phyloP scores from a whole-genome alignment of 2,329 filamentous ascomycete genomes.

The Chrysosporium keratinophilum region DNA sequence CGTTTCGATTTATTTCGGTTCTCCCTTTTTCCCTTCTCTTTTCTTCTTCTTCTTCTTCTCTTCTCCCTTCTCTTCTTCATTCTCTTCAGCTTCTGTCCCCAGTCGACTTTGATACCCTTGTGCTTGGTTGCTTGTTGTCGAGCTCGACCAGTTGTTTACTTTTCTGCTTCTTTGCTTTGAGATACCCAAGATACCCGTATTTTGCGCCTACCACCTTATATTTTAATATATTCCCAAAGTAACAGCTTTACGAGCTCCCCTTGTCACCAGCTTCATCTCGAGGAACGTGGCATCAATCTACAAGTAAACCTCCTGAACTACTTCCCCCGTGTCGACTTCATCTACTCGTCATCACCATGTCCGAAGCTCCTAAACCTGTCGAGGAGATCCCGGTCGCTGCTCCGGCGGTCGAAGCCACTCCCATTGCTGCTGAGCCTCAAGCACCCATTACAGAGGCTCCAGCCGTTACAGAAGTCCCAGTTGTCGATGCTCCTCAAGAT shows the following conservation, averaged over 20 bases:
- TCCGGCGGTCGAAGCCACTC: slow-evolving; percentile 21
- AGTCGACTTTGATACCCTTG: slow-evolving; percentile 30
- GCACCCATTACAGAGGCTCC: slow-evolving; percentile 28
- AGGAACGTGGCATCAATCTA: too few relatives aligned
- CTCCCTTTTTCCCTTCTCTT: slow-evolving; percentile 18
- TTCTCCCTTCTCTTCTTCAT: slow-evolving; percentile 18
- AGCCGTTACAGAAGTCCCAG: slow-evolving; percentile 31
- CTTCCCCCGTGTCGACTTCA: slow-evolving; percentile 15
- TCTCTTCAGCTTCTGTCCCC: slow-evolving; percentile 18
- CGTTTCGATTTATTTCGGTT: slow-evolving; percentile 20
- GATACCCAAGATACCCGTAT: slow-evolving; percentile 23
- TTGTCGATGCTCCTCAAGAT: slow-evolving; percentile 21
- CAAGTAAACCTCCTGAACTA: slow-evolving; percentile 15
- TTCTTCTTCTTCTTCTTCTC: slow-evolving; percentile 19
- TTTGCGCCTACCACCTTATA: slow-evolving; percentile 9
- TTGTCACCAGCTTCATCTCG: background rate
- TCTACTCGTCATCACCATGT: slow-evolving; percentile 46
- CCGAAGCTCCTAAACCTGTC: slow-evolving; percentile 61
- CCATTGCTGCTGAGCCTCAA: slow-evolving; percentile 10
- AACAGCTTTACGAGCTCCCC: background rate
- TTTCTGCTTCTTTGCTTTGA: slow-evolving; percentile 26
- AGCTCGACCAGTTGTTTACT: slow-evolving; percentile 18
- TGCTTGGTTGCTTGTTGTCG: slow-evolving; percentile 25
- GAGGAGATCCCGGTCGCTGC: slow-evolving; percentile 45
- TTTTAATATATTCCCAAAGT: slow-evolving; percentile 7